phyloP scores from a whole-genome alignment of 352 stramenopile species.

The Globisporangium recalcitrans region DNA sequence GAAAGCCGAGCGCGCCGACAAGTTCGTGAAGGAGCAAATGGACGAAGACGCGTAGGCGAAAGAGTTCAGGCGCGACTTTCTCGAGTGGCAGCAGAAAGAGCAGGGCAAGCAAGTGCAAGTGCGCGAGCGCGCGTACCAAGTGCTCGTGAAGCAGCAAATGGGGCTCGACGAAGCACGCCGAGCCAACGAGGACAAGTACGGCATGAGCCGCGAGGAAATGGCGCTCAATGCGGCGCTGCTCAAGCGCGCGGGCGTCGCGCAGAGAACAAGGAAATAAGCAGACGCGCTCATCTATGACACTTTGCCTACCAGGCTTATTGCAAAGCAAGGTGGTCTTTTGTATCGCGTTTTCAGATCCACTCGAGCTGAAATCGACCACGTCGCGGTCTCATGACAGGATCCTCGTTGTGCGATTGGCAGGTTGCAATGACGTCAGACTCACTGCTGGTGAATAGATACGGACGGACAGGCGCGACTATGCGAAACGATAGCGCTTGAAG shows the following conservation, averaged over 20 bases:
- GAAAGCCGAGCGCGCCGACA: conserved; percentile 33
- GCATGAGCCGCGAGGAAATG: conserved; percentile 57
- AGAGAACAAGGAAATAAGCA: conserved; percentile 4
- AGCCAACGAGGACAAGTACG: conserved; percentile 55
- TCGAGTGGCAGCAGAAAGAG: conserved; percentile 38
- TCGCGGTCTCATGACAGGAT: not conserved
- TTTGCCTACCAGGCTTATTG: not conserved
- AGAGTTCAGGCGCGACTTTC: conserved; percentile 41
- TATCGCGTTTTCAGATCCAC: not conserved
- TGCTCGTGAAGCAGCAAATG: conserved; percentile 50
- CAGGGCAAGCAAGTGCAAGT: conserved; percentile 23
- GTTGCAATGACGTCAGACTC: not conserved
- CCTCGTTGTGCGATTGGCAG: not conserved
- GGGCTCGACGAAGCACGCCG: conserved; percentile 28
- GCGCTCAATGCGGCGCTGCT: conserved; percentile 49
- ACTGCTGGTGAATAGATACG: not conserved
- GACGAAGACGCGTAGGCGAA: conserved; percentile 40
- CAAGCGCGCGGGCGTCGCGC: conserved; percentile 25
- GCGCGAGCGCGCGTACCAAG: conserved; percentile 32
- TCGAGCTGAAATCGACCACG: not conserved
- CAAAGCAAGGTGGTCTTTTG: not conserved
- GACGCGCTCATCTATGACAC: not conserved
- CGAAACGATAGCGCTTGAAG: not conserved
- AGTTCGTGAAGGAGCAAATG: conserved; percentile 20
- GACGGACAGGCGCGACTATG: not conserved